Evolutionary conservation across 352 stramenopile species (phyloP), one percentile per base, ranked within the genome.

Genomic region (Phytophthora niederhauseri): DNA sequence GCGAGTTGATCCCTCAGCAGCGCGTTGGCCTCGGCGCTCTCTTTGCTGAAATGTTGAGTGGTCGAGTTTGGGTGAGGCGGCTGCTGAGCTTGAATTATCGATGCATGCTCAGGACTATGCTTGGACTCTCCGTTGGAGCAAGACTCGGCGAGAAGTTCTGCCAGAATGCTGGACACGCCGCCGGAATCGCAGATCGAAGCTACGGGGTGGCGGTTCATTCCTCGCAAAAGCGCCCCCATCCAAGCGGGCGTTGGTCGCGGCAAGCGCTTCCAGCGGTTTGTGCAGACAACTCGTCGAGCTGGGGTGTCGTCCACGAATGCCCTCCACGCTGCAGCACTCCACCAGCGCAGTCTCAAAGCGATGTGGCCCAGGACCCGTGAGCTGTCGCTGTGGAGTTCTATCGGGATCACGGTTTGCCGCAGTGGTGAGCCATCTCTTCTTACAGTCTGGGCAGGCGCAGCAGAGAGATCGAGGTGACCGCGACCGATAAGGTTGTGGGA

Each of bases 121-220:
- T 50, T 56, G 36, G 14, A 51, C 14, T 68, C 30, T 31, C 45
- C 48, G 36, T 24, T 7, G 1, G 69, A 53, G 1, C 57, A 61
- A 24, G 68, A 55, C 26, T 72, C 51, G 50, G 53, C 54, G 19
- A 87, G 55, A 30, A 90, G 65, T 8, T 57, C 51, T 4, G 73
- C 82, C 11, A 95, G 53, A 4, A 92, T 58, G 46, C 77, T 70
- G 17, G 75, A 86, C 20, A 95, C 73, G 4, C 87, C 87, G 38
- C 82, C 85, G 53, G 84, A 81, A 70, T 95, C 87, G 51, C 79
- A 92, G 26, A 95, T 83, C 0, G 81, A 91, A 19, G 87, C 84
- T 17, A 95, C 75, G 4, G 85, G 87, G 52, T 93, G 79, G 7
- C 87, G 84, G 26, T 91, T 92, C 14, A 95, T 72, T 4, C 87